Percentiles rank a stretch among this genome's conserved stretches.
These are phyloP conservation scores for Penicillium sp. DNA, from an alignment of 2,329 filamentous ascomycete genomes.

Conservation along the genomic window DNA sequence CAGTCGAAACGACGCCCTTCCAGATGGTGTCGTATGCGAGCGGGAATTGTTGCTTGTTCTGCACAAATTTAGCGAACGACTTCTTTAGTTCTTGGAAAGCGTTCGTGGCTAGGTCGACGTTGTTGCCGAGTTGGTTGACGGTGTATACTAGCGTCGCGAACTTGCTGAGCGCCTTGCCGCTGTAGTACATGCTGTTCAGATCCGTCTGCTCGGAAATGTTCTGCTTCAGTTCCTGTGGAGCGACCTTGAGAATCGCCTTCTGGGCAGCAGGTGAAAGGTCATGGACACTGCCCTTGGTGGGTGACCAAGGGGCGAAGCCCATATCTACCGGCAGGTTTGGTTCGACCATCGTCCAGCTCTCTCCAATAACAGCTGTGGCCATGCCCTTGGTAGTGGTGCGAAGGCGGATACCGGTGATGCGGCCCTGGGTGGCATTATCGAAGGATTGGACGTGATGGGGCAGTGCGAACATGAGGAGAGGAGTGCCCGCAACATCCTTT, in stretches of 20 bases:
- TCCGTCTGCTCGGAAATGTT: slow-evolving; percentile 70
- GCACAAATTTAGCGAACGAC: slow-evolving; percentile 62
- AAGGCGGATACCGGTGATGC: slow-evolving; percentile 56
- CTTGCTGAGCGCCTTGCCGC: slow-evolving; percentile 79
- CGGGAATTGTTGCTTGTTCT: slow-evolving; percentile 63
- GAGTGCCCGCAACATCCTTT: slow-evolving; percentile 49
- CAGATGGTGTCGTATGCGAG: slow-evolving; percentile 59
- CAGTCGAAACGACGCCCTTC: slow-evolving; percentile 76
- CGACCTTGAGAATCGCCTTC: slow-evolving; percentile 57
- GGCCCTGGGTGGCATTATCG: slow-evolving; percentile 52
- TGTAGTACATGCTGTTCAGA: slow-evolving; percentile 86
- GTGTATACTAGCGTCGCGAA: slow-evolving; percentile 68
- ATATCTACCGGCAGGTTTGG: slow-evolving; percentile 66
- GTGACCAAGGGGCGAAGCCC: slow-evolving; percentile 74
- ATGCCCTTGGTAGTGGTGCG: slow-evolving; percentile 82
- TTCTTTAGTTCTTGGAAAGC: slow-evolving; percentile 61
- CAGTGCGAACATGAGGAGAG: slow-evolving; percentile 78
- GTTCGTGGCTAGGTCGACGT: slow-evolving; percentile 54
- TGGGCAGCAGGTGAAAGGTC: slow-evolving; percentile 51
- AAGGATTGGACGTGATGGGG: slow-evolving; percentile 83
- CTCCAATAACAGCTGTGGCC: slow-evolving; percentile 66
- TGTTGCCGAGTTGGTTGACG: slow-evolving; percentile 59
- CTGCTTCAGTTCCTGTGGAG: slow-evolving; percentile 70
- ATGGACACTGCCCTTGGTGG: slow-evolving; percentile 41
- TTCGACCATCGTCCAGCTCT: slow-evolving; percentile 76